Base-by-base conservation (phyloP, 768 basidiomycete genomes). In the Austroboletus festivus region DNA sequence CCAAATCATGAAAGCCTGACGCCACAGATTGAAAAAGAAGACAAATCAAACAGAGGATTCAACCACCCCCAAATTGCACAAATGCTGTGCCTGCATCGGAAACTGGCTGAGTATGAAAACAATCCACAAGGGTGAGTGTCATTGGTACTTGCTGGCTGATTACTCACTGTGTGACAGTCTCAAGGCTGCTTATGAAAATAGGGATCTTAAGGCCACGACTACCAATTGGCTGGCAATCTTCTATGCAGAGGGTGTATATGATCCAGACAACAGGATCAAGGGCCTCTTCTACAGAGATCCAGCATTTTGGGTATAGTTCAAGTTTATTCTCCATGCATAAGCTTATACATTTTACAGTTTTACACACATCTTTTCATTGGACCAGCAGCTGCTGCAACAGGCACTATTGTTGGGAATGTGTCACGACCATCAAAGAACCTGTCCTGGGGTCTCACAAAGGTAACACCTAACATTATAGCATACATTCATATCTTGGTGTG, bases 191-290 rank as follows among this genome's bases (percentile, higher is more conserved):
- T n/a, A n/a, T n/a, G n/a, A 51, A 38, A 28, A 42, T 0, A 22
- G 35, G 9, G 4, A 0, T 1, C 31, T 42, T 5, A 33, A 23
- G 6, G 16, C 28, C 4, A 42, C 9, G 0, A 35, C 50, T 0
- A 2, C 9, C 3, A 51, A 46, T 15, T 51, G 45, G 45, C 50
- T 28, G 2, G 47, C 30, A 0, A 24, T 18, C 18, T 51, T 51
- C 22, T 51, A 51, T 8, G 23, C 4, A 6, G 50, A 47, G 0
- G 35, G 9, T 10, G 28, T 47, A 0, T 46, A 51, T 19, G 40
- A 51, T 15, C 40, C 34, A 0, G 19, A 47, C 0, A 20, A 51
- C 15, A 37, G 18, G 9, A 1, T 20, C 9, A 46, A 47, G 16
- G 50, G 35, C 0, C 19, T 51, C 5, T 51, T 51, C 5, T 31